Evolutionary conservation across 2,329 filamentous ascomycete species (phyloP).

Genomic region (Exophiala dermatitidis): DNA sequence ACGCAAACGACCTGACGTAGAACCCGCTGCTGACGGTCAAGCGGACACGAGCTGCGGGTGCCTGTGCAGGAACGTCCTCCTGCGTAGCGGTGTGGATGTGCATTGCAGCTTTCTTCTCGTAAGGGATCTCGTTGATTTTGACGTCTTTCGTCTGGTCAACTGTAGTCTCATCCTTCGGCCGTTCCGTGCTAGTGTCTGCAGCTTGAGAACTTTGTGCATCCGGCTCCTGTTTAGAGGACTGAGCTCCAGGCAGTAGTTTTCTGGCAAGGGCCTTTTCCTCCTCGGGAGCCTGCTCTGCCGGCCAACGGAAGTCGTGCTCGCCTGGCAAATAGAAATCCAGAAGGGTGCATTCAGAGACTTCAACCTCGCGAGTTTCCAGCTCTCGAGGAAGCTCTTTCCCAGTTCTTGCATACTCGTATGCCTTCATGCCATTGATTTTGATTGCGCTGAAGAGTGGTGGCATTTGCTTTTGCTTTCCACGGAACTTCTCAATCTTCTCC

Average conservation of each 20-base stretch:
- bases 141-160: slow-evolving; percentile 15
- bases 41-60: slow-evolving; percentile 71
- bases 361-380: slow-evolving; percentile 72
- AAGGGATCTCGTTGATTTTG: slow-evolving; percentile 18
- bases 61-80: slow-evolving; percentile 17
- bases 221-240: slow-evolving; percentile 13
- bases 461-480: slow-evolving; percentile 78
- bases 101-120: slow-evolving; percentile 24
- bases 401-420: slow-evolving; percentile 93
- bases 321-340: slow-evolving; percentile 79
- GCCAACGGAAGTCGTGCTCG: slow-evolving; percentile 71
- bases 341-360: slow-evolving; percentile 69
- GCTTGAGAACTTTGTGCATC: not conserved
- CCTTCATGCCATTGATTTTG: slow-evolving; percentile 84
- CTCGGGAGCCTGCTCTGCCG: slow-evolving; percentile 65
- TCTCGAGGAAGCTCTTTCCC: slow-evolving; percentile 79
- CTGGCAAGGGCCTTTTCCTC: slow-evolving; percentile 71
- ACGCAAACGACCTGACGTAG: slow-evolving; percentile 89
- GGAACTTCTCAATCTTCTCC: slow-evolving; percentile 65
- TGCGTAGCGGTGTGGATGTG: slow-evolving; percentile 24
- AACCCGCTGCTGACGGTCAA: slow-evolving; percentile 95
- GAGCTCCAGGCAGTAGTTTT: slow-evolving; percentile 48
- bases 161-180: slow-evolving; percentile 3
- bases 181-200: not conserved
- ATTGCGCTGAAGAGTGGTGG: slow-evolving; percentile 90